phyloP scores from a whole-genome alignment of 768 basidiomycete species.

The Kwoniella sp. region DNA sequence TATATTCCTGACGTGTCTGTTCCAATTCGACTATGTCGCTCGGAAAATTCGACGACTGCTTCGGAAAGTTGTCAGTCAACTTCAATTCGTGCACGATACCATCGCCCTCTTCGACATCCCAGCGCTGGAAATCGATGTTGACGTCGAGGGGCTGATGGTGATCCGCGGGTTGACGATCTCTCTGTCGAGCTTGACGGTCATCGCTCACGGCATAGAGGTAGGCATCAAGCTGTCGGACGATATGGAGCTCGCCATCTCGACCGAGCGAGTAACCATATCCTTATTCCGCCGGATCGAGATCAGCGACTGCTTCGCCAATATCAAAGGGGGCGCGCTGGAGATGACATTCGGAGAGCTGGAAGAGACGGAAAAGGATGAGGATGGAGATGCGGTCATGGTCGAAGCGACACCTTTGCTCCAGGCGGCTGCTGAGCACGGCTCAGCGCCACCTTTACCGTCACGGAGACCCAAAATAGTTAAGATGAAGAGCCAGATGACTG shows the following conservation, averaged over 20 bases:
- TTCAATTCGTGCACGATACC: slow-evolving; percentile 27
- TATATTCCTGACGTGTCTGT: slow-evolving; percentile 21
- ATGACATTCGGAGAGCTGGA: slow-evolving; percentile 32
- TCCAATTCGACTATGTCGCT: slow-evolving; percentile 23
- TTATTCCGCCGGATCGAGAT: slow-evolving; percentile 24
- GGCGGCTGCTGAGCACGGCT: slow-evolving; percentile 13
- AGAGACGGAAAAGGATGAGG: slow-evolving; percentile 13
- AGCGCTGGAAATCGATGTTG: slow-evolving; percentile 32
- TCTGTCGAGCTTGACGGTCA: slow-evolving; percentile 25
- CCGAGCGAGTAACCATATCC: slow-evolving; percentile 13
- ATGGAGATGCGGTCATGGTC: slow-evolving; percentile 30
- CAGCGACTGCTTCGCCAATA: slow-evolving; percentile 30
- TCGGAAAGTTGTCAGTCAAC: slow-evolving; percentile 18
- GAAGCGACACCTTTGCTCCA: slow-evolving; percentile 24
- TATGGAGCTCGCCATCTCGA: slow-evolving; percentile 30
- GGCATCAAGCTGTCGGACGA: slow-evolving; percentile 33
- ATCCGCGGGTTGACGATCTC: slow-evolving; percentile 26
- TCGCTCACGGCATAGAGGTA: slow-evolving; percentile 30
- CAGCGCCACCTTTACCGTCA: neutral
- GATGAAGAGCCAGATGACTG: slow-evolving; percentile 25
- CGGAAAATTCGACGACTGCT: slow-evolving; percentile 7
- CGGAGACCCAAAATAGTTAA: slow-evolving; percentile 18
- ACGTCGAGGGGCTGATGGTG: slow-evolving; percentile 35
- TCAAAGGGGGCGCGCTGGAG: slow-evolving; percentile 25
- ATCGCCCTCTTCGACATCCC: slow-evolving; percentile 32